Percentiles rank a stretch among this genome's conserved stretches.
These are phyloP conservation scores for Nothophytophthora sp. DNA, from an alignment of 352 stramenopile species.

Conservation along the genomic window DNA sequence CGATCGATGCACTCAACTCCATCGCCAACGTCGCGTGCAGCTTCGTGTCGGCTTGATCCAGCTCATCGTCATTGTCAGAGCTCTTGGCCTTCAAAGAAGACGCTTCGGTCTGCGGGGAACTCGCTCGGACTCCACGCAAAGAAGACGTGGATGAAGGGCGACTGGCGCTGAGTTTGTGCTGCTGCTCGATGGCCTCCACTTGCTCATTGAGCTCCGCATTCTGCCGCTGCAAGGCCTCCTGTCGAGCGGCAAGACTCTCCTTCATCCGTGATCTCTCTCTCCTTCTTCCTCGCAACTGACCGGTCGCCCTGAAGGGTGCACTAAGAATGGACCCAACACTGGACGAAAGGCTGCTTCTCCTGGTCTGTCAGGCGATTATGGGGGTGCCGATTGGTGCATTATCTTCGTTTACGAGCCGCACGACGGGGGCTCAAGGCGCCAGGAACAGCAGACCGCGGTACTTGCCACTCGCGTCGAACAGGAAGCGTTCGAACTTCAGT, in stretches of 20 bases:
- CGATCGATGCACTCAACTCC: conserved; percentile 56
- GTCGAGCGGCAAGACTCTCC: conserved; percentile 53
- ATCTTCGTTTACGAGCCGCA: not conserved
- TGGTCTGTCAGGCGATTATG: not conserved
- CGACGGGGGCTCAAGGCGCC: conserved; percentile 1
- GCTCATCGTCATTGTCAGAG: too few species aligned
- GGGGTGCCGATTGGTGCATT: not conserved
- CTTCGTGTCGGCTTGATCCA: too few species aligned
- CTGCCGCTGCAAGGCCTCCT: conserved; percentile 59
- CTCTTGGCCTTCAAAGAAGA: too few species aligned
- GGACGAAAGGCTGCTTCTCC: too few species aligned
- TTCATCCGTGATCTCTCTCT: too few species aligned
- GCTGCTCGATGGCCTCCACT: conserved; percentile 68
- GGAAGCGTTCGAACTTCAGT: conserved; percentile 32
- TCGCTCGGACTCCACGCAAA: conserved; percentile 15
- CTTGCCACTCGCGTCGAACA: conserved; percentile 40
- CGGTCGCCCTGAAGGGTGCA: not conserved
- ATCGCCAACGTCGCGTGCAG: conserved; percentile 37
- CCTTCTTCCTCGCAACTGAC: not conserved
- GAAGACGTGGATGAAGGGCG: conserved; percentile 16
- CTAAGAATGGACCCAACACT: not conserved
- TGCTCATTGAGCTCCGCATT: conserved; percentile 68
- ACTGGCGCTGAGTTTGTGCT: conserved; percentile 38
- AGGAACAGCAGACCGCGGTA: conserved; percentile 45
- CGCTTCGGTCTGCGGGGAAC: conserved; percentile 4